Evolutionary conservation across 495 filamentous ascomycete species (phyloP).

Genomic region (Trichocladium uniseriatum): DNA sequence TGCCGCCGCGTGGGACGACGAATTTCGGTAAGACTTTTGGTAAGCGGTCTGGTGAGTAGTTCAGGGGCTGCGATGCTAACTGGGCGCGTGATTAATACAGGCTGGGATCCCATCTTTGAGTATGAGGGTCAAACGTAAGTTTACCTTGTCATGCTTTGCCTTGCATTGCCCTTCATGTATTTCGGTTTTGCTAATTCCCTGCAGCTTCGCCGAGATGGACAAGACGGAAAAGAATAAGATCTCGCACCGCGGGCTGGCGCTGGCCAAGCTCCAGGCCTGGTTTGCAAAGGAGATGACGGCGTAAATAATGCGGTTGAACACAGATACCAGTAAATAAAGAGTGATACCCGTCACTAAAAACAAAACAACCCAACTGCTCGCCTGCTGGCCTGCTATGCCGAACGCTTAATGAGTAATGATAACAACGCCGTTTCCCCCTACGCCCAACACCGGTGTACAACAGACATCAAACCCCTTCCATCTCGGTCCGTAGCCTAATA

Average conservation of each 20-base stretch:
- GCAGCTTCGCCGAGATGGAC: slow-evolving; percentile 86
- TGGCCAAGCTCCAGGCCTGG: slow-evolving; percentile 80
- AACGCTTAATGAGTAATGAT: no score
- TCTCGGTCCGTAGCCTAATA: no score
- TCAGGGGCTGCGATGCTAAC: not conserved
- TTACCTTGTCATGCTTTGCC: not conserved
- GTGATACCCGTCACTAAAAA: not conserved
- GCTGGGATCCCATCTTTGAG: slow-evolving; percentile 96
- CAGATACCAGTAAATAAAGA: not conserved
- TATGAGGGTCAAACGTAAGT: slow-evolving; percentile 80
- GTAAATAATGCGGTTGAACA: not conserved
- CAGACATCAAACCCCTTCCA: not conserved
- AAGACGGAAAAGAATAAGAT: slow-evolving; percentile 85
- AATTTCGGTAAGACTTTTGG: slow-evolving; percentile 62
- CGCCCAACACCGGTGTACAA: not conserved
- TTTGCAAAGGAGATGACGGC: slow-evolving; percentile 45
- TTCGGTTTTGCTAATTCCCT: slow-evolving; percentile 1
- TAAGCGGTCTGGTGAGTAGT: no score
- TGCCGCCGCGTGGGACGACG: slow-evolving; percentile 60
- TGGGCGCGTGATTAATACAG: slow-evolving; percentile 28
- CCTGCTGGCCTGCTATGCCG: no score
- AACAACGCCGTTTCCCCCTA: not conserved
- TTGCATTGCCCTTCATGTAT: not conserved
- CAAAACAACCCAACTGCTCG: not conserved
- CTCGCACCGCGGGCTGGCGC: slow-evolving; percentile 78